Conservation (phyloP, 345 rosid species). For the Gossypium bickii region DNA sequence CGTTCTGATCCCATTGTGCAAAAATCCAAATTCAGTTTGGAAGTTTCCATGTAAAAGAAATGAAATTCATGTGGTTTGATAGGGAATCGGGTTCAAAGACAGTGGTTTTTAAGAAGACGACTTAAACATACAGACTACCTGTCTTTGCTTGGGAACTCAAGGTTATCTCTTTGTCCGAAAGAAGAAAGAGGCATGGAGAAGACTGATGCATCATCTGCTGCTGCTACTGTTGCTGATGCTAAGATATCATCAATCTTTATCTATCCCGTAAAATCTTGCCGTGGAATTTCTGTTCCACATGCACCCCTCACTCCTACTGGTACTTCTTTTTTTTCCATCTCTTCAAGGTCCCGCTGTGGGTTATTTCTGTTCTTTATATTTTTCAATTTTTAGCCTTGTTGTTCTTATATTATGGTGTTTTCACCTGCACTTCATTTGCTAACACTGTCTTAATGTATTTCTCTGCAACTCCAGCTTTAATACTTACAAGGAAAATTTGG, state of each 20-base stretch:
- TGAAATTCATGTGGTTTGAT: slow-evolving; percentile 1
- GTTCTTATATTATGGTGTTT: no score
- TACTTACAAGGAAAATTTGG: not conserved
- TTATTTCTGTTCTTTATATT: not conserved
- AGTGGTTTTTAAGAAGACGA: no score
- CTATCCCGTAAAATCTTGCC: slow-evolving; percentile 84
- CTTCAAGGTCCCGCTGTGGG: not conserved
- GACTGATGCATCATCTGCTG: not conserved
- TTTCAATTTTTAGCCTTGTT: no score
- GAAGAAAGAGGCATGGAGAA: not conserved
- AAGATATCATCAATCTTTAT: slow-evolving; percentile 57
- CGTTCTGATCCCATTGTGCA: not conserved
- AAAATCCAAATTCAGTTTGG: not conserved
- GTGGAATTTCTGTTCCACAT: slow-evolving; percentile 59
- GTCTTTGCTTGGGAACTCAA: not conserved
- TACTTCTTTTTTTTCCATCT: slow-evolving; percentile 12
- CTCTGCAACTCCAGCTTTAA: not conserved
- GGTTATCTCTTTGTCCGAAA: not conserved
- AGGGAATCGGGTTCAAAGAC: not conserved
- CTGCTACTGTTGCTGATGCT: slow-evolving; percentile 2
- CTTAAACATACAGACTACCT: no score
- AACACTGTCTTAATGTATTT: no score
- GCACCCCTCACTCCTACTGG: slow-evolving; percentile 83
- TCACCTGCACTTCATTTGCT: no score
- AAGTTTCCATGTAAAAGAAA: not conserved